Evolutionary conservation across 371 early-diverging fungal genomes (phyloP).

Genomic region (Chytridiales sp.): DNA sequence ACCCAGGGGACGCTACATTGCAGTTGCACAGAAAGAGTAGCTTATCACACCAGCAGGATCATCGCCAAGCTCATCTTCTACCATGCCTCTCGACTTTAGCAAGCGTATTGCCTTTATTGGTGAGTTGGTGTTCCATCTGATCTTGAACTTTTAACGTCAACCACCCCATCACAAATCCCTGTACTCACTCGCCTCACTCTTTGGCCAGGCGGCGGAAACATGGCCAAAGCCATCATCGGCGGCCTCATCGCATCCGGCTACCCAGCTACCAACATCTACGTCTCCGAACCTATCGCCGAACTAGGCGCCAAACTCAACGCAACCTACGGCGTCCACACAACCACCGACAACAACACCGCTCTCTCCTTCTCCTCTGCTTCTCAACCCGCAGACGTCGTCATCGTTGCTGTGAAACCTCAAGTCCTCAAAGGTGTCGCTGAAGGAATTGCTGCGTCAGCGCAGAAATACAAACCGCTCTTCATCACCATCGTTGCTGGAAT

Average conservation of each 20-base stretch:
- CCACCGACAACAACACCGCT: slow-evolving; percentile 49
- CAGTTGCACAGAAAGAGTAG: too few species aligned
- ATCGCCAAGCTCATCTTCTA: too few species aligned
- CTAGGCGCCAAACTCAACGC: slow-evolving; percentile 64
- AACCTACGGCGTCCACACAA: slow-evolving; percentile 56
- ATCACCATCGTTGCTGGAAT: slow-evolving; percentile 92
- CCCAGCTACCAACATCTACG: slow-evolving; percentile 64
- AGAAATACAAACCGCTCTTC: slow-evolving; percentile 60
- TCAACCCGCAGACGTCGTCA: slow-evolving; percentile 68
- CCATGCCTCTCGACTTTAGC: slow-evolving; percentile 20
- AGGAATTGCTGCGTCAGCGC: slow-evolving; percentile 43
- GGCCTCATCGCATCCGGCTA: slow-evolving; percentile 78
- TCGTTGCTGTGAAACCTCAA: slow-evolving; percentile 91
- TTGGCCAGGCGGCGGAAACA: slow-evolving; percentile 83
- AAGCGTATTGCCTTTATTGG: slow-evolving; percentile 37
- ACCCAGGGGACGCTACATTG: too few species aligned
- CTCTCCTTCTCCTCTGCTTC: slow-evolving; percentile 30
- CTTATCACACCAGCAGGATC: too few species aligned
- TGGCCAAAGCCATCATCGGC: slow-evolving; percentile 90
- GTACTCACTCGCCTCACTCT: not conserved
- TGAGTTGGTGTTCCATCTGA: slow-evolving; percentile 1
- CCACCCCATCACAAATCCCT: not conserved
- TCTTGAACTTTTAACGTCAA: not conserved
- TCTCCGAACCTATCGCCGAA: slow-evolving; percentile 78
- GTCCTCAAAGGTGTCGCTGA: slow-evolving; percentile 71